A percentile compares a stretch with the other conserved stretches of the same genome.
Conservation (phyloP, 163 green algal species). For the Chlorella variabilis region DNA sequence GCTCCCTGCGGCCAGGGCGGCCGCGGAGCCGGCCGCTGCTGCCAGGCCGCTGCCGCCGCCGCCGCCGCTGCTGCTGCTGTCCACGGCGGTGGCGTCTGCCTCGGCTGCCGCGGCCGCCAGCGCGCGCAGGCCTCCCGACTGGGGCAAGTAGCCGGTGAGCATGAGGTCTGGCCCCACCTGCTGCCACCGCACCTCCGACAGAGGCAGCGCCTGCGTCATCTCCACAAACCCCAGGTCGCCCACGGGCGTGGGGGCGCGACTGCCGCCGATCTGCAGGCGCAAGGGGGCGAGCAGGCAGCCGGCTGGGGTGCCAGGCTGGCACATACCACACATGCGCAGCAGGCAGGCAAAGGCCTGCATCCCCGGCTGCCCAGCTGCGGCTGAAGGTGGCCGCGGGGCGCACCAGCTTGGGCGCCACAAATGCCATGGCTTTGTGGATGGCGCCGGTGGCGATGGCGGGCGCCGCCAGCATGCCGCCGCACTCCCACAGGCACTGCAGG, state of each 20-base stretch:
- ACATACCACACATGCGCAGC: background rate
- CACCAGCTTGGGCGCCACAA: slow-evolving; percentile 96
- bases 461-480: slow-evolving; percentile 92
- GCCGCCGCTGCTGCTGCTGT: background rate
- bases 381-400: background rate
- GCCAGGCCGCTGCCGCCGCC: slow-evolving; percentile 12
- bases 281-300: background rate
- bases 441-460: slow-evolving; percentile 85
- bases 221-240: slow-evolving; percentile 96
- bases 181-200: slow-evolving; percentile 70
- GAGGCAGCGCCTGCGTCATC: slow-evolving; percentile 93
- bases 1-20: background rate
- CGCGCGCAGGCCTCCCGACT: slow-evolving; percentile 69
- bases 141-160: slow-evolving; percentile 84
- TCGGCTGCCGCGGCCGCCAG: slow-evolving; percentile 52
- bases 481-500: slow-evolving; percentile 97
- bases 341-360: background rate
- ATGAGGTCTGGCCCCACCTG: slow-evolving; percentile 74
- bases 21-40: background rate
- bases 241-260: slow-evolving; percentile 88
- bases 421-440: slow-evolving; percentile 96
- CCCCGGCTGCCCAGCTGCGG: background rate
- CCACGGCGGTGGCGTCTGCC: background rate
- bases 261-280: slow-evolving; percentile 82
- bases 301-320: background rate